Percentiles rank a stretch among this genome's conserved stretches.
These are phyloP conservation scores for Bruguiera parviflora DNA, from an alignment of 345 rosid genomes.

Conservation along the genomic window DNA sequence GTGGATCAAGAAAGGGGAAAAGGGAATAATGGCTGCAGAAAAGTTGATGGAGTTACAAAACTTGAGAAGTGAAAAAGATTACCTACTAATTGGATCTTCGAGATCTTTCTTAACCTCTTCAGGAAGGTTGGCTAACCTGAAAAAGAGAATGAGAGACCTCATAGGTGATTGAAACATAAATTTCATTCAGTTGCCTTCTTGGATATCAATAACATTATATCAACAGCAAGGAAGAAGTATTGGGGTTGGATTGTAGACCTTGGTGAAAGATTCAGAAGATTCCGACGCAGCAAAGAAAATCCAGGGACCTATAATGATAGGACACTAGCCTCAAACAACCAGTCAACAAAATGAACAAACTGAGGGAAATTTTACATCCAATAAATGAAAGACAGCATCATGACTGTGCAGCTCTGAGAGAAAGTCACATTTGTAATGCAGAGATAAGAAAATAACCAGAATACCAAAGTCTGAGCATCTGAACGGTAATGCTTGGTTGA, in stretches of 20 bases:
- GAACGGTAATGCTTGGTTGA: too few relatives aligned
- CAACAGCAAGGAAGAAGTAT: background rate
- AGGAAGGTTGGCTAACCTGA: constrained; percentile 77
- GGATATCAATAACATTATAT: background rate
- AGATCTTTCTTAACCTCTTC: constrained; percentile 74
- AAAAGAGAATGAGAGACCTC: constrained; percentile 14
- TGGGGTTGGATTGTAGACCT: constrained; percentile 40
- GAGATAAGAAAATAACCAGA: too few relatives aligned
- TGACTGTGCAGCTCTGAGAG: too few relatives aligned
- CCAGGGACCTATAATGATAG: constrained; percentile 71
- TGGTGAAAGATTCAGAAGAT: constrained; percentile 70
- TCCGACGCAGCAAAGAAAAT: constrained; percentile 56
- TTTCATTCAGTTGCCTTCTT: background rate
- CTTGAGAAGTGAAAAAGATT: background rate
- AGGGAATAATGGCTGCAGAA: background rate
- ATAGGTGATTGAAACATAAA: background rate
- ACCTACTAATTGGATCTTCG: constrained; percentile 89
- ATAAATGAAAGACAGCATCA: background rate
- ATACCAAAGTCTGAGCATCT: too few relatives aligned
- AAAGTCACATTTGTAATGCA: too few relatives aligned
- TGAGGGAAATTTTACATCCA: background rate
- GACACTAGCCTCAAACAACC: constrained; percentile 12
- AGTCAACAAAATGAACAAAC: background rate
- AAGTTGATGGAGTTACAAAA: background rate
- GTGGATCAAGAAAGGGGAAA: background rate